Base-by-base conservation (phyloP, 352 stramenopile genomes). In the Phytophthora citrophthora region DNA sequence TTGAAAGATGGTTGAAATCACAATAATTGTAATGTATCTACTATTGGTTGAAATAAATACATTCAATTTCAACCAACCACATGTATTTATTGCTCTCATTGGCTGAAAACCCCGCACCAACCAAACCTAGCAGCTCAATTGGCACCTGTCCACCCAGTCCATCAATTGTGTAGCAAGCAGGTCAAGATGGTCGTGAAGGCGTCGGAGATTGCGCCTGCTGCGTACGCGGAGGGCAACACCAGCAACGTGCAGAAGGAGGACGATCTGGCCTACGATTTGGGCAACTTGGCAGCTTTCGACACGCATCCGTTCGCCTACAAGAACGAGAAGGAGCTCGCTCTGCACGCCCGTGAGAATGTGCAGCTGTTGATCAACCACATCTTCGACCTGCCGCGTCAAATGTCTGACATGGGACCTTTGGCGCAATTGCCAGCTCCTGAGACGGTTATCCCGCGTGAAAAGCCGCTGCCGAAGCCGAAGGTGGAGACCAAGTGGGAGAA, bases 401-500 rank as follows among this genome's bases (percentile, higher is more conserved):
- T 89, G 70, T 98, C 92, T 54, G 96, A 98, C 72, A 92, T 97
- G 66, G 96, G 96, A 1, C 88, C 95, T 15, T 65, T 99, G 64
- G 93, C 90, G 5, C 69, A 88, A 54, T 77, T 97, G 45, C 90
- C 92, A 1, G 69, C 50, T 34, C 79, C 80, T 9, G 63, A 81
- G 60, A 88, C 86, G 26, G 58, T 77, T 15, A 82, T 98, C 38
- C 93, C 93, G 45, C 82, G 93, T 32, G 88, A 95, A 53, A 98
- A 97, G 67, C 91, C 91, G 27, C 62, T 97, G 52, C 91, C 90
- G 1, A 96, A 95, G 71, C 84, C 83, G 31, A 99, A 99, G 81
- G 76, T 96, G 65, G 93, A 98, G 74, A 99, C 98, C 11, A 98
- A 96, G 74, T 99, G 98, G 98, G 96, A 99, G 80, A 97, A 98